Conservation (phyloP, 2,329 filamentous ascomycete genomes). For the Fusarium oxysporum region DNA sequence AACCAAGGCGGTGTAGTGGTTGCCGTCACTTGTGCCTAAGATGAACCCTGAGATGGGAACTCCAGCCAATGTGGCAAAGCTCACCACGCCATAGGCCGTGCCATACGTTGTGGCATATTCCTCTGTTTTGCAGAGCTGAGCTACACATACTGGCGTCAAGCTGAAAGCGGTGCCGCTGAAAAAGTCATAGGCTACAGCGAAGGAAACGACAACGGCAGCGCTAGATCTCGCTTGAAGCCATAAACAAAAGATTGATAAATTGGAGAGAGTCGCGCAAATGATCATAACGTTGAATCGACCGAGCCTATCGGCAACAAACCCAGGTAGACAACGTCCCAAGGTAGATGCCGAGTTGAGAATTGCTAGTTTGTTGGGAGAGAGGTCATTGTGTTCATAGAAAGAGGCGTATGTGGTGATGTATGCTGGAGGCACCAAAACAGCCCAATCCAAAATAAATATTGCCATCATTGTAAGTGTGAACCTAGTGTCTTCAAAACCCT, state of each 20-base stretch:
- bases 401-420: background rate
- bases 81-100: background rate
- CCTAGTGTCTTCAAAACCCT: background rate
- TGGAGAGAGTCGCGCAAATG: background rate
- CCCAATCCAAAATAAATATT: background rate
- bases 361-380: background rate
- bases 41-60: rapidly evolving
- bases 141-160: background rate
- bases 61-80: background rate
- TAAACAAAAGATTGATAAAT: background rate
- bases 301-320: background rate
- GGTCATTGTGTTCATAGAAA: rapidly evolving
- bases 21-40: background rate
- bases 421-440: background rate
- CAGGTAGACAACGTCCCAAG: background rate
- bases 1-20: background rate
- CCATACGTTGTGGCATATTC: background rate
- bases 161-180: background rate
- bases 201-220: background rate
- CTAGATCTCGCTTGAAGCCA: background rate
- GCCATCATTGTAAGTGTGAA: background rate
- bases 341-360: background rate
- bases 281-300: background rate
- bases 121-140: background rate
- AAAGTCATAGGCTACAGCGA: background rate